These are phyloP conservation scores for Hemileccinum impolitum DNA, from an alignment of 768 basidiomycete species.

Conservation along the genomic window DNA sequence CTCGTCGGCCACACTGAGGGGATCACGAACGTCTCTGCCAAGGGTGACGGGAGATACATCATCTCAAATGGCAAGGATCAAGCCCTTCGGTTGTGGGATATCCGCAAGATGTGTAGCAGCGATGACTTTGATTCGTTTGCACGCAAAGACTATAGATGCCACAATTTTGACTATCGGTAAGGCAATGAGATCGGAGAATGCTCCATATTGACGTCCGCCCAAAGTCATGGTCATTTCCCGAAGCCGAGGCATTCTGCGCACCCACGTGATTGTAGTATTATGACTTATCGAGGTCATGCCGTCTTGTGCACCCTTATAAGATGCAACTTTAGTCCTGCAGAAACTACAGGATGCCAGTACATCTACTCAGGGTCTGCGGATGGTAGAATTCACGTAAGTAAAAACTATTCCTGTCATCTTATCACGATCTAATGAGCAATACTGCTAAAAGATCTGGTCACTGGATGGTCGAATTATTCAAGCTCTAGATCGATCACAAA, in stretches of 20 bases:
- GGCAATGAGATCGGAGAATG: slow-evolving; percentile 13
- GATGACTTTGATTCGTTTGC: slow-evolving; percentile 59
- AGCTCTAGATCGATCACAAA: slow-evolving; percentile 75
- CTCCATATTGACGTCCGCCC: slow-evolving; percentile 9
- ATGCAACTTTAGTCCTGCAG: slow-evolving; percentile 91
- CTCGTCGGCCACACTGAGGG: slow-evolving; percentile 96
- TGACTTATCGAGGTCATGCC: slow-evolving; percentile 91
- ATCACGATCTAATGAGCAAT: slow-evolving; percentile 1
- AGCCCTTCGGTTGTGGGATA: slow-evolving; percentile 85
- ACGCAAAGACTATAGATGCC: slow-evolving; percentile 50
- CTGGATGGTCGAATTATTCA: slow-evolving; percentile 86
- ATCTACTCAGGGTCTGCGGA: slow-evolving; percentile 92
- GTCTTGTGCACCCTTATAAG: slow-evolving; percentile 91
- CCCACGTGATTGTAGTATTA: slow-evolving; percentile 89
- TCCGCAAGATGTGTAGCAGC: slow-evolving; percentile 85
- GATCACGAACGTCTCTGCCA: slow-evolving; percentile 90
- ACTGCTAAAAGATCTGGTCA: slow-evolving; percentile 75
- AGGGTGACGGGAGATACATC: slow-evolving; percentile 93
- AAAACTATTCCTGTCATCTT: slow-evolving; percentile 2
- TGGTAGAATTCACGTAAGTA: slow-evolving; percentile 74
- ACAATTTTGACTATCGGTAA: slow-evolving; percentile 81
- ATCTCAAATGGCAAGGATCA: slow-evolving; percentile 98
- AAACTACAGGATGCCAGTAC: slow-evolving; percentile 90
- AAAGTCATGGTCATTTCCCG: slow-evolving; percentile 64
- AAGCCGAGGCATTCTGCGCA: slow-evolving; percentile 62